Evolutionary conservation across 1,139 yeast species (phyloP).

Genomic region (Sugiyamaella paludigena): DNA sequence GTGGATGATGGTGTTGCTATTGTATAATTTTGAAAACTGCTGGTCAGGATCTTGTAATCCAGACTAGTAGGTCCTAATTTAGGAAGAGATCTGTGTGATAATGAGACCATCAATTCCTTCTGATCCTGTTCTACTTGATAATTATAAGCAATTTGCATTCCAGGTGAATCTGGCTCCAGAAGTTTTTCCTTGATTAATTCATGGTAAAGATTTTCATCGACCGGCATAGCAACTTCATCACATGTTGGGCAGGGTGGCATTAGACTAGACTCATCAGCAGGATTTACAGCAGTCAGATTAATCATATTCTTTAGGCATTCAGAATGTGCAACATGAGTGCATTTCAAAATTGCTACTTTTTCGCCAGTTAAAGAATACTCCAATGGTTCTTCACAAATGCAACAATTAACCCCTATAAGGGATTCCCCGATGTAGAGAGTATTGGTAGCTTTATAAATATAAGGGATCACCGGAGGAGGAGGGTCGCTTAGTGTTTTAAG

Average conservation of each 20-base stretch:
- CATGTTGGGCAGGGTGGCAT: conserved; percentile 32
- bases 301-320: conserved; percentile 28
- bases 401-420: conserved; percentile 26
- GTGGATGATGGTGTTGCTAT: not conserved
- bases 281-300: conserved; percentile 16
- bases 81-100: not conserved
- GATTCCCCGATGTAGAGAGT: conserved; percentile 14
- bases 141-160: not conserved
- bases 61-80: not conserved
- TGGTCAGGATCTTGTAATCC: not conserved
- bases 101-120: not conserved
- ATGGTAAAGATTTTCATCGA: conserved; percentile 21
- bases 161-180: conserved; percentile 3
- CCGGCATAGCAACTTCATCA: conserved; percentile 27
- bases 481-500: not conserved
- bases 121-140: not conserved
- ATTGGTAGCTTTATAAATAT: conserved; percentile 15
- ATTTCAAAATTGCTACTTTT: conserved; percentile 25
- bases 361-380: conserved; percentile 28
- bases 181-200: conserved; percentile 26
- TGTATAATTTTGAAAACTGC: not conserved
- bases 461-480: conserved; percentile 23
- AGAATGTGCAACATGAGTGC: conserved; percentile 29
- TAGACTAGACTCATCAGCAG: conserved; percentile 16
- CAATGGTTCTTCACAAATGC: conserved; percentile 33